Conservation (phyloP, 441 rosid genomes). For the Eutrema salsugineum region DNA sequence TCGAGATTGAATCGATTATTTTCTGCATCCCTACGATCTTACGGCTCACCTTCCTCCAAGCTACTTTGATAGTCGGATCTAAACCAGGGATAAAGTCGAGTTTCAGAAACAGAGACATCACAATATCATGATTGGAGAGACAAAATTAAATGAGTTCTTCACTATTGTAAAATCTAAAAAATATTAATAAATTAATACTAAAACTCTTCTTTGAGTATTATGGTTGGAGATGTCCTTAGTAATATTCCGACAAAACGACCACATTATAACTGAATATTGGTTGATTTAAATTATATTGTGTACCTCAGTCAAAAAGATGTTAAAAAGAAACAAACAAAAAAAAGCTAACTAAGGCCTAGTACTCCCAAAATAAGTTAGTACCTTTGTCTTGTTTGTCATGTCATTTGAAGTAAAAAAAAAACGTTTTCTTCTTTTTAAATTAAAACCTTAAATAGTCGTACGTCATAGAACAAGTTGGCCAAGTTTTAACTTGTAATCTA, state of each 20-base stretch:
- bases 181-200: no score
- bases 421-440: background rate
- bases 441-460: background rate
- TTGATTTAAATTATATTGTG: background rate
- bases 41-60: slow-evolving; percentile 79
- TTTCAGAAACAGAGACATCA: slow-evolving; percentile 70
- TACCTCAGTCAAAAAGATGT: background rate
- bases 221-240: no score
- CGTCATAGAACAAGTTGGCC: background rate
- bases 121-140: no score
- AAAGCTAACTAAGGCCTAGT: background rate
- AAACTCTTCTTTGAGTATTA: no score
- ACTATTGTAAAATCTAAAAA: no score
- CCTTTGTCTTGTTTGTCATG: background rate
- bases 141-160: no score
- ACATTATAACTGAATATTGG: background rate
- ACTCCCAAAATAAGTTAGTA: background rate
- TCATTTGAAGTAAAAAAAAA: background rate
- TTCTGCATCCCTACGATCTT: slow-evolving; percentile 79
- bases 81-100: slow-evolving; percentile 78
- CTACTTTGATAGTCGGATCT: slow-evolving; percentile 64
- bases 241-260: background rate
- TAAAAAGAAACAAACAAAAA: background rate
- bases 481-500: background rate
- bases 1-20: slow-evolving; percentile 55